Percentiles rank a stretch among this genome's conserved stretches.
These are phyloP conservation scores for Paramecium tetraurelia DNA, from an alignment of 73 alveolate species.

Conservation along the genomic window DNA sequence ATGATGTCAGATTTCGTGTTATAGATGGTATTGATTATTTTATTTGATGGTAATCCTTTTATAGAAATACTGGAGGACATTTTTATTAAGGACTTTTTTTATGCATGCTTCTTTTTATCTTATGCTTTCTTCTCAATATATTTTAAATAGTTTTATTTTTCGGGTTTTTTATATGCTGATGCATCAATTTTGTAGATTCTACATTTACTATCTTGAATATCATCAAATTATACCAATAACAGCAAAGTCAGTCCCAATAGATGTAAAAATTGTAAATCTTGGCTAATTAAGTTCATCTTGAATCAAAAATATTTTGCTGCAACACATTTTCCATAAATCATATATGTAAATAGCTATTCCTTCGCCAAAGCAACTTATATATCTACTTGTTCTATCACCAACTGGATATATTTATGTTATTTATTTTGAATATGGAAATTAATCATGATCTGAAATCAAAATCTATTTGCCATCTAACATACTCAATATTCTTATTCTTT, in stretches of 20 bases:
- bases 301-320: constrained; percentile 27
- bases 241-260: constrained; percentile 20
- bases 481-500: neutral
- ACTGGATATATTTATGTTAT: constrained; percentile 11
- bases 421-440: constrained; percentile 18
- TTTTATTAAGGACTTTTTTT: neutral
- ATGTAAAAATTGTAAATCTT: neutral
- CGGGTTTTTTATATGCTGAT: neutral
- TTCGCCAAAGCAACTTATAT: constrained; percentile 15
- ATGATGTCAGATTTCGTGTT: neutral
- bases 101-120: neutral
- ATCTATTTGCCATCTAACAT: constrained; percentile 32
- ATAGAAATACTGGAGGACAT: neutral
- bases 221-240: neutral
- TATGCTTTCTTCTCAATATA: neutral
- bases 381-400: constrained; percentile 34
- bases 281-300: constrained; percentile 41
- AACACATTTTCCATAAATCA: constrained; percentile 54
- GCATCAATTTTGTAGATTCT: constrained; percentile 34
- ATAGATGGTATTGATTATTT: neutral
- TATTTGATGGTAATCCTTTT: constrained; percentile 31
- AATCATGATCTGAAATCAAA: constrained; percentile 32
- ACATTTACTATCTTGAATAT: constrained; percentile 11
- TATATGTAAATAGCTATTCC: constrained; percentile 42
- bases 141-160: constrained; percentile 19